These are phyloP conservation scores for Punica granatum DNA, from an alignment of 345 rosid species.

Conservation along the genomic window DNA sequence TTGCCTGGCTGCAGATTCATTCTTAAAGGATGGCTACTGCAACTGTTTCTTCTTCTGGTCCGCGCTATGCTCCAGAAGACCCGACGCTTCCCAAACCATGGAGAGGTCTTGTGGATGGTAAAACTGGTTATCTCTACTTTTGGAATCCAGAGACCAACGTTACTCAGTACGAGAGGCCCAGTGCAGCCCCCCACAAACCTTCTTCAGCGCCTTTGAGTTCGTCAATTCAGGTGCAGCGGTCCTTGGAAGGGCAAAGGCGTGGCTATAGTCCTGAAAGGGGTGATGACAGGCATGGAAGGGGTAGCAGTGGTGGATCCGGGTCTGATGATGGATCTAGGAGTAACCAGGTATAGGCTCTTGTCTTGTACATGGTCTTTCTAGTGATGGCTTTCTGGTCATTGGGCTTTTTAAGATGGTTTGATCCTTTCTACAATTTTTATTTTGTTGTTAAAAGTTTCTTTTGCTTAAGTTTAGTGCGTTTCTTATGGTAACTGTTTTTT, in stretches of 20 bases:
- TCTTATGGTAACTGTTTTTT: background rate
- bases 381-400: background rate
- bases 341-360: constrained; percentile 36
- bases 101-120: constrained; percentile 91
- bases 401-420: background rate
- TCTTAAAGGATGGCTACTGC: constrained; percentile 51
- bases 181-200: constrained; percentile 20
- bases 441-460: background rate
- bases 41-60: constrained; percentile 38
- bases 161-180: constrained; percentile 87
- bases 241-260: constrained; percentile 29
- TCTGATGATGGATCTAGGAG: constrained; percentile 34
- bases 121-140: constrained; percentile 82
- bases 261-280: constrained; percentile 42
- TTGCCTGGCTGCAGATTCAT: background rate
- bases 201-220: constrained; percentile 41
- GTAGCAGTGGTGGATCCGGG: constrained; percentile 29
- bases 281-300: constrained; percentile 41
- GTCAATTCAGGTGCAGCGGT: constrained; percentile 51
- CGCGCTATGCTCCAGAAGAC: constrained; percentile 85
- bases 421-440: background rate
- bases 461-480: background rate
- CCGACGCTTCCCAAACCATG: constrained; percentile 95
- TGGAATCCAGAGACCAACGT: constrained; percentile 98
- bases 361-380: background rate